Base-by-base conservation (phyloP, 2,329 filamentous ascomycete species). In the Diaporthe sp. region DNA sequence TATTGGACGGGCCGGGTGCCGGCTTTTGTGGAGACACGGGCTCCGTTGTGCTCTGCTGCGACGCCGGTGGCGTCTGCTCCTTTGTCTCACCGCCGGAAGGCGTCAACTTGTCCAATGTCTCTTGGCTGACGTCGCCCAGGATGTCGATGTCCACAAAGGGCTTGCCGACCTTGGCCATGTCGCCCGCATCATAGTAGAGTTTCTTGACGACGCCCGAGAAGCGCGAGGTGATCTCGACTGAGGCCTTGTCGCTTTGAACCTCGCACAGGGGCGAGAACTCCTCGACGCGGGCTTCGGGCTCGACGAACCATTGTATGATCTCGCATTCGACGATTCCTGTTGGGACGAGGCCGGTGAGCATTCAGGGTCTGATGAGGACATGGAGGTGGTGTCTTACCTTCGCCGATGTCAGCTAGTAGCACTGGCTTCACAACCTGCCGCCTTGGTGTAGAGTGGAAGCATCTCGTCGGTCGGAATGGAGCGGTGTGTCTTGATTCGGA, bases 231-330 rank as follows among this genome's bases (percentile, higher is more conserved):
- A 99, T 99, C 89, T 98, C 90, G 31, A 93, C 91, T 1, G 92
- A 91, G 68, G 97, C 97, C 85, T 99, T 99, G 87, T 99, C 97
- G 81, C 96, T 98, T 84, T 98, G 97, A 59, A 99, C 97, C 86
- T 99, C 97, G 86, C 97, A 99, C 62, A 99, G 90, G 76, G 96
- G 97, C 80, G 97, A 97, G 90, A 98, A 99, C 87, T 99, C 96
- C 87, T 99, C 96, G 80, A 99, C 96, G 75, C 94, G 93, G 49
- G 97, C 97, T 75, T 96, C 96, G 68, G 97, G 95, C 85, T 98
- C 94, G 79, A 99, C 96, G 83, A 98, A 99, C 97, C 97, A 99
- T 87, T 99, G 97, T 81, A 98, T 98, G 81, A 99, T 95, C 85
- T 99, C 97, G 82, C 97, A 98, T 86, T 99, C 97, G 82, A 97